These are phyloP conservation scores for Aspergillus uvarum DNA, from an alignment of 2,329 filamentous ascomycete species.

Conservation along the genomic window DNA sequence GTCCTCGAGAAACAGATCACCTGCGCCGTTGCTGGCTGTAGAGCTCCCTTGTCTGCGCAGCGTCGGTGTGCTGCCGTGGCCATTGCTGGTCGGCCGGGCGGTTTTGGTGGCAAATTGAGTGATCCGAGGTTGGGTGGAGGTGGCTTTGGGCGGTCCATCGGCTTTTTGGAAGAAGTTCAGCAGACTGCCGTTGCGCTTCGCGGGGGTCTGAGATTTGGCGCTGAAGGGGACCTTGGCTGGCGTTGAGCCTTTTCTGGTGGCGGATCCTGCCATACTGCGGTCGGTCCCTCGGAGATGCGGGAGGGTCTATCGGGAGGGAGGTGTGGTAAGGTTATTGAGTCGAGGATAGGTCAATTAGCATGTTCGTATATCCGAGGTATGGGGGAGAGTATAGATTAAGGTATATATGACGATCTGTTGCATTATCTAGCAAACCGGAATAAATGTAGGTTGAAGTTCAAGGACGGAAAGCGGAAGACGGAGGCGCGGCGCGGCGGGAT, in stretches of 20 bases:
- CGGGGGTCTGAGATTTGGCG: constrained; percentile 19
- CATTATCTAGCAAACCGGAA: not conserved
- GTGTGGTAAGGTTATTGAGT: not conserved
- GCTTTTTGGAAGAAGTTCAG: constrained; percentile 74
- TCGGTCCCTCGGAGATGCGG: not conserved
- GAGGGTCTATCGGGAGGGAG: not conserved
- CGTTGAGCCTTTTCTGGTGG: constrained; percentile 25
- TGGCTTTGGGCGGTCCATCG: constrained; percentile 54
- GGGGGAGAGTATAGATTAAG: not conserved
- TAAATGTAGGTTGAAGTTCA: not conserved
- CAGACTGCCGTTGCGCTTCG: constrained; percentile 61
- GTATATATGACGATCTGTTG: not conserved
- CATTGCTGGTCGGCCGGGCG: constrained; percentile 20
- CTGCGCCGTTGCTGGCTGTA: constrained; percentile 16
- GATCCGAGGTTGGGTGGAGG: constrained; percentile 55
- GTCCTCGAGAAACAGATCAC: constrained; percentile 39
- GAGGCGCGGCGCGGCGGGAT: constrained; percentile 20
- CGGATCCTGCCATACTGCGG: constrained; percentile 22
- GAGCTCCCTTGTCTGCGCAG: constrained; percentile 14
- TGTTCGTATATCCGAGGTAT: not conserved
- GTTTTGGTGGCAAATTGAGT: constrained; percentile 39
- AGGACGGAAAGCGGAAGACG: not conserved
- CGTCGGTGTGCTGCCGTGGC: constrained; percentile 14
- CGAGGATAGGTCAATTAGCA: not conserved
- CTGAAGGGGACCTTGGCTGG: constrained; percentile 20